Evolutionary conservation across 2,329 filamentous ascomycete species (phyloP).

Genomic region (Gaeumannomyces sp.): DNA sequence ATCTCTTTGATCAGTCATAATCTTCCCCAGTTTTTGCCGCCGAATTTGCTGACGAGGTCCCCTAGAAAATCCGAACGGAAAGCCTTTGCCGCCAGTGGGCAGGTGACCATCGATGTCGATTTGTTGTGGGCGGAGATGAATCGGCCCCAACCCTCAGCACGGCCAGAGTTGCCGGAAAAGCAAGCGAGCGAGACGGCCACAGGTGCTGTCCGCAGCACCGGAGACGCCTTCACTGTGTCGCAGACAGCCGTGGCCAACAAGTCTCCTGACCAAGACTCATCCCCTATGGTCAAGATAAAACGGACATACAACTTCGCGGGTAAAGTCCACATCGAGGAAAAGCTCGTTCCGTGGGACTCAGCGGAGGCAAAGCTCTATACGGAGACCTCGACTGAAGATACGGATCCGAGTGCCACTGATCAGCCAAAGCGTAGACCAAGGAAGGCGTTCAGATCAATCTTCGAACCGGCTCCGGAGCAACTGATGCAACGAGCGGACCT

Average conservation of each 20-base stretch:
- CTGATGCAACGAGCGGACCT: constrained; percentile 44
- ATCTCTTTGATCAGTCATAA: background rate
- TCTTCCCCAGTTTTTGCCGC: background rate
- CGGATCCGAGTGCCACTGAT: constrained; percentile 17
- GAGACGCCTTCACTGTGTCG: background rate
- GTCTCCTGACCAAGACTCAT: constrained; percentile 20
- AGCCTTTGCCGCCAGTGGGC: constrained; percentile 44
- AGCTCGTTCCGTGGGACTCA: constrained; percentile 57
- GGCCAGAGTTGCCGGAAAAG: background rate
- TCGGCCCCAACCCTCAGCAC: background rate
- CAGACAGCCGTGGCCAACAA: constrained; percentile 15
- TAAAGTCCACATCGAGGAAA: constrained; percentile 65
- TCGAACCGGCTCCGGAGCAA: constrained; percentile 50
- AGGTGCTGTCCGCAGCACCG: background rate
- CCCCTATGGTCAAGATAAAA: constrained; percentile 55
- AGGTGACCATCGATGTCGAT: constrained; percentile 66
- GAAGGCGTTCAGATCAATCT: constrained; percentile 54
- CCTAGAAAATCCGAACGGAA: constrained; percentile 51
- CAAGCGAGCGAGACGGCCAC: constrained; percentile 13
- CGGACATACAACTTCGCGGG: constrained; percentile 72
- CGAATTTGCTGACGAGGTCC: background rate
- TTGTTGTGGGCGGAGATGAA: constrained; percentile 64
- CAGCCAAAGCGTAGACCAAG: constrained; percentile 39
- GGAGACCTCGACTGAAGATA: constrained; percentile 21
- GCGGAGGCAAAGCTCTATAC: constrained; percentile 61